Evolutionary conservation across 805 yeast genomes (phyloP).

Genomic region (Schizosaccharomyces octosporus): DNA sequence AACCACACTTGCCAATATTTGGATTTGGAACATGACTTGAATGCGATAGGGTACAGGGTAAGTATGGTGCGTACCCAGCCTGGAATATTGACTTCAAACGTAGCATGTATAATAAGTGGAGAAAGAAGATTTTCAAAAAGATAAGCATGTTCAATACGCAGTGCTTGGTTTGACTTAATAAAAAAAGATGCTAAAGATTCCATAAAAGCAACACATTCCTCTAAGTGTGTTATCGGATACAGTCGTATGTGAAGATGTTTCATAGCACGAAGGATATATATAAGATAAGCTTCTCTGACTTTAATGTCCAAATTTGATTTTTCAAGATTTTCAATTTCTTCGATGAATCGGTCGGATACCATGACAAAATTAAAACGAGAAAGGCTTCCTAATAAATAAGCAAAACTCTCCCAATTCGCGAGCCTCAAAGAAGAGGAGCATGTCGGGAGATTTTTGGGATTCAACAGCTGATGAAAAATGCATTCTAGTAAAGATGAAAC

Average conservation of each 20-base stretch:
- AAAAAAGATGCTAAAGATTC: conserved; percentile 71
- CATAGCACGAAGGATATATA: conserved; percentile 76
- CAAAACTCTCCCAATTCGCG: conserved; percentile 83
- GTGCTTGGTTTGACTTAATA: conserved; percentile 31
- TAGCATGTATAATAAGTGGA: conserved; percentile 61
- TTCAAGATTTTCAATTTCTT: conserved; percentile 55
- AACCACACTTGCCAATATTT: conserved; percentile 45
- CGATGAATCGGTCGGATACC: conserved; percentile 81
- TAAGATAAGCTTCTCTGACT: conserved; percentile 36
- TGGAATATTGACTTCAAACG: conserved; percentile 92
- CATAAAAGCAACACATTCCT: conserved; percentile 78
- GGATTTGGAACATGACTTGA: conserved; percentile 20
- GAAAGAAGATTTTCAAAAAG: conserved; percentile 50
- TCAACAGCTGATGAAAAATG: conserved; percentile 66
- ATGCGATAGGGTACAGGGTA: conserved; percentile 28
- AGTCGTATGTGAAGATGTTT: conserved; percentile 47
- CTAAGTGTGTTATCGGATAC: conserved; percentile 71
- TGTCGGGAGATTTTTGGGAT: conserved; percentile 55
- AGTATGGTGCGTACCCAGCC: conserved; percentile 71
- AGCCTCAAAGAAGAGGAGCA: conserved; percentile 52
- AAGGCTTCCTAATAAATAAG: conserved; percentile 75
- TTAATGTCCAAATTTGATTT: conserved; percentile 12
- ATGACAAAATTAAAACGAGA: conserved; percentile 59
- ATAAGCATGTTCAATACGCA: conserved; percentile 61
- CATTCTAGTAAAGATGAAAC: conserved; percentile 75